phyloP scores from a whole-genome alignment of 345 rosid genomes.

The Brassica cretica region DNA sequence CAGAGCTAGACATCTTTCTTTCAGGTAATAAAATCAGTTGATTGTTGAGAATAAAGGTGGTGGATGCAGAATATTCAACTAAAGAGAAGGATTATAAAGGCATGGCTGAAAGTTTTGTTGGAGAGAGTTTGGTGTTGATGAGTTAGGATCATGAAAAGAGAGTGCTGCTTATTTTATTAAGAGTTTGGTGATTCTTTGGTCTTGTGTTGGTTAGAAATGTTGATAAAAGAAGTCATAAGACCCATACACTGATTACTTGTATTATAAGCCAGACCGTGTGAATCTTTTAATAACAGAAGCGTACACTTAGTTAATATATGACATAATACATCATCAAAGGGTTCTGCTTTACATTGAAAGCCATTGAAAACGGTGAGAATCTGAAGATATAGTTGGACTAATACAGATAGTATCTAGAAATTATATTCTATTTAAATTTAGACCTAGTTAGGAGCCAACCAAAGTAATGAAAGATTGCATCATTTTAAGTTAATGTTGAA shows the following conservation, averaged over 20 bases:
- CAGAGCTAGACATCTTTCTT: constrained; percentile 44
- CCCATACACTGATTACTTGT: neutral
- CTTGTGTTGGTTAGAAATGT: constrained; percentile 39
- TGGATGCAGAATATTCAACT: constrained; percentile 29
- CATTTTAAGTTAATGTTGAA: neutral
- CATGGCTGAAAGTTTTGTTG: constrained; percentile 44
- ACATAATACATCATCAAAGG: neutral
- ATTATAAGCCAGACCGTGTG: neutral
- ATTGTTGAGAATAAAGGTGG: constrained; percentile 31
- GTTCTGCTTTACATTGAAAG: constrained; percentile 1
- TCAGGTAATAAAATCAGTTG: constrained; percentile 22
- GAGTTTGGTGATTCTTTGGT: constrained; percentile 49
- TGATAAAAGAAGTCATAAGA: constrained; percentile 22
- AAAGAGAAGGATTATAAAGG: constrained; percentile 45
- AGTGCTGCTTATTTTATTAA: constrained; percentile 26
- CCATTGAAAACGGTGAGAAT: neutral
- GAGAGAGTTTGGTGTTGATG: constrained; percentile 59
- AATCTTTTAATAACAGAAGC: neutral
- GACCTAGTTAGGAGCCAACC: constrained; percentile 5
- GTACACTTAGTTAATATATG: neutral
- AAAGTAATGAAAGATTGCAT: constrained; percentile 9
- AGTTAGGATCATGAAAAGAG: constrained; percentile 51
- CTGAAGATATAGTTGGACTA: constrained; percentile 6
- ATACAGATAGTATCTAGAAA: neutral
- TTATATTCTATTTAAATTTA: neutral